These are phyloP conservation scores for peach (Prunus persica) DNA, from an alignment of 306 rosid species.

Conservation along the genomic window DNA sequence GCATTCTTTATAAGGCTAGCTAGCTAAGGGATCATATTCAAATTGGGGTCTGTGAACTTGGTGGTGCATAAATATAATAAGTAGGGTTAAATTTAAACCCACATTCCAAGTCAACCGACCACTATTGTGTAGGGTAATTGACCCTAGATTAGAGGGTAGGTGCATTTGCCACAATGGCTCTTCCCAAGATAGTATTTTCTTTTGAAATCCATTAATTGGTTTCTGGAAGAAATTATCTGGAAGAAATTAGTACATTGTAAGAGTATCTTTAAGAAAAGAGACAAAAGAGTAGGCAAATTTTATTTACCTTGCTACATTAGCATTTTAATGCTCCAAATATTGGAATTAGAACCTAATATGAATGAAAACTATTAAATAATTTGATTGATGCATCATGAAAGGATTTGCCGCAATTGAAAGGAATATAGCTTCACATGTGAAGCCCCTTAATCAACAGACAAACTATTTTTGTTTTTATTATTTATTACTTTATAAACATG, in stretches of 20 bases:
- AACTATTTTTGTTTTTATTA: neutral
- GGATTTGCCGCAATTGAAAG: no score
- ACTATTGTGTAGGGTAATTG: neutral
- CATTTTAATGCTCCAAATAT: no score
- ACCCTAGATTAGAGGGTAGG: neutral
- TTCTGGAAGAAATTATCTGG: neutral
- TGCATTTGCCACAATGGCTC: neutral
- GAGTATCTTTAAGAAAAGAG: rapidly evolving
- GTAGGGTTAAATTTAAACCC: neutral
- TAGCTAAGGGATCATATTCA: neutral
- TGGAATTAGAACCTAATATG: no score
- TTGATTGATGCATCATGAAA: no score
- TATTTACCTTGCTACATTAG: no score
- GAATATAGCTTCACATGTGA: no score
- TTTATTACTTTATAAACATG: neutral
- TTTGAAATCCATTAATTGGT: neutral
- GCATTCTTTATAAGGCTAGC: no score
- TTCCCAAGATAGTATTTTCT: neutral
- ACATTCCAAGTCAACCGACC: slow-evolving; percentile 36
- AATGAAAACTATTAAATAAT: no score
- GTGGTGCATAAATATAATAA: neutral
- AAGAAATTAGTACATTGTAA: neutral
- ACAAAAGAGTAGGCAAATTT: no score
- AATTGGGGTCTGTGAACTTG: no score
- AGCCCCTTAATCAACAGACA: no score